phyloP scores from a whole-genome alignment of 1,284 basidiomycete genomes.

The Taiwanofungus camphoratus region DNA sequence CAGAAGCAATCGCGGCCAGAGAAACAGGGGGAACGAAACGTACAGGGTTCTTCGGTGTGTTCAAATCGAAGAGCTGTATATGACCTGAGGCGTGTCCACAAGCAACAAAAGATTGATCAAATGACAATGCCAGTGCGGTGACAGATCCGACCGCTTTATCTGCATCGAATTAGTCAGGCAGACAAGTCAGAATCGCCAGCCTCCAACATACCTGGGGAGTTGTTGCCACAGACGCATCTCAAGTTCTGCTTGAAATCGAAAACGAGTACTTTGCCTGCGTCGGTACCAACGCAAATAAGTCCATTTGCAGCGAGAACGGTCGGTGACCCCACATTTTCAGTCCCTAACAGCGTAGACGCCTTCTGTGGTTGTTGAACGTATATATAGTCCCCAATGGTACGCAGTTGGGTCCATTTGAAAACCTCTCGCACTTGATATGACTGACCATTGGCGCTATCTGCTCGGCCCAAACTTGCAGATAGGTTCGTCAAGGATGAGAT shows the following conservation, averaged over 20 bases:
- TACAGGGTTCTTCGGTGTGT: constrained; percentile 58
- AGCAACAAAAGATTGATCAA: constrained; percentile 91
- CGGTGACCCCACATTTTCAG: constrained; percentile 55
- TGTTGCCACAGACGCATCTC: constrained; percentile 71
- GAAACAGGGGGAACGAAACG: constrained; percentile 74
- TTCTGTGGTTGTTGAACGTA: constrained; percentile 55
- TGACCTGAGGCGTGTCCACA: constrained; percentile 85
- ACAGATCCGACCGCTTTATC: constrained; percentile 71
- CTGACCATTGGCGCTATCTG: constrained; percentile 1
- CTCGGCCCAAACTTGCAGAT: constrained; percentile 24
- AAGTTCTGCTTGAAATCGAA: constrained; percentile 91
- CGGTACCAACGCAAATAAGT: constrained; percentile 86
- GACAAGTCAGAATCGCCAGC: not conserved
- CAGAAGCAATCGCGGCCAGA: constrained; percentile 62
- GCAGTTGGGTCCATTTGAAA: constrained; percentile 77
- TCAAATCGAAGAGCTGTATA: constrained; percentile 84
- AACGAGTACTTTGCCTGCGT: constrained; percentile 72
- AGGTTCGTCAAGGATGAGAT: constrained; percentile 58
- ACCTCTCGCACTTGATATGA: constrained; percentile 40
- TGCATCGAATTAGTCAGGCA: constrained; percentile 24
- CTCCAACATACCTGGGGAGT: constrained; percentile 49
- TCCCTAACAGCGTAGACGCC: constrained; percentile 55
- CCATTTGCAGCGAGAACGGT: constrained; percentile 85
- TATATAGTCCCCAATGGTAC: constrained; percentile 47
- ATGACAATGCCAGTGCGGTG: constrained; percentile 86